Evolutionary conservation across 2,329 filamentous ascomycete genomes (phyloP).

Genomic region (Epichloe amarillans): DNA sequence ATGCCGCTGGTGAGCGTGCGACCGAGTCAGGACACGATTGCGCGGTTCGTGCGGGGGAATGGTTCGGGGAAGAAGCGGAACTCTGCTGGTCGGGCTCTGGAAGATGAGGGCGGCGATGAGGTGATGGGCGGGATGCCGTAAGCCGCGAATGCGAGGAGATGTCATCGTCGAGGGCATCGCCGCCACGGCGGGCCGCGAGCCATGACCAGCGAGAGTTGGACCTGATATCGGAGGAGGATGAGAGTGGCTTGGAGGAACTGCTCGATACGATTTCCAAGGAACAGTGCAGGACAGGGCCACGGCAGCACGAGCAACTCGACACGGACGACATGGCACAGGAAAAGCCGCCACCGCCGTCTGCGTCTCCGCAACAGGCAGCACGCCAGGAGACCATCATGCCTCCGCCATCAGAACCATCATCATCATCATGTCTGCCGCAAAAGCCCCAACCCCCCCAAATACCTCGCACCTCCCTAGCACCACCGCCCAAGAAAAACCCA

Average conservation of each 20-base stretch:
- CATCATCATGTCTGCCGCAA: not conserved
- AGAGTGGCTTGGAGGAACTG: constrained; percentile 12
- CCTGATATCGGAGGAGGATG: constrained; percentile 12
- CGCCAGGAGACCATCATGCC: not conserved
- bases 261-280: constrained; percentile 6
- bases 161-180: not conserved
- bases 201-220: constrained; percentile 7
- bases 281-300: constrained; percentile 8
- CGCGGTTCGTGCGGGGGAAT: constrained; percentile 33
- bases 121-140: too few relatives aligned
- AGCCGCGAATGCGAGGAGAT: not conserved
- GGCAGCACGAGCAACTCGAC: too few relatives aligned
- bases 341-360: not conserved
- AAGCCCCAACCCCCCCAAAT: constrained; percentile 1
- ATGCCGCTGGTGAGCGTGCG: constrained; percentile 40
- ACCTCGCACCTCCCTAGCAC: not conserved
- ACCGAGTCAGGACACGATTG: constrained; percentile 45
- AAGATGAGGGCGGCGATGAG: not conserved
- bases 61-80: constrained; percentile 17
- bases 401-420: constrained; percentile 1
- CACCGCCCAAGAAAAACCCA: not conserved
- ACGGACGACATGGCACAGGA: not conserved
- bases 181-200: not conserved
- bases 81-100: not conserved
- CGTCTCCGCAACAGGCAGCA: not conserved